Conservation (phyloP, 2,329 filamentous ascomycete species). For the Apiospora phragmitis region DNA sequence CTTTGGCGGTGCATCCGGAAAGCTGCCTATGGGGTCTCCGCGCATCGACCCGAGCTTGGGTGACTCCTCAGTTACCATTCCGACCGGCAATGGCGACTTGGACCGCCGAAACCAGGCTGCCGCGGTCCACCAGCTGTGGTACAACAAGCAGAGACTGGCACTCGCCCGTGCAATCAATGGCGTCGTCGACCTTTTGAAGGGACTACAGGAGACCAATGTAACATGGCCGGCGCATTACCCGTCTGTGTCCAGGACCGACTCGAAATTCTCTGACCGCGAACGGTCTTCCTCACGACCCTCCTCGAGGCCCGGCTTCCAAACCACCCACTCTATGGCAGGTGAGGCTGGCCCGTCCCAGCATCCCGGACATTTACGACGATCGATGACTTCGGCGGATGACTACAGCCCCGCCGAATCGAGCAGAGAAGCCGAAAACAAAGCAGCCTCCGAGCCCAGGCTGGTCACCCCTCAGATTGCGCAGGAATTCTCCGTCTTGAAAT, state of each 20-base stretch:
- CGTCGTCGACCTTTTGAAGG: constrained; percentile 80
- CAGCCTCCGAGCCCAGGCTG: constrained; percentile 71
- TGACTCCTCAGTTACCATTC: constrained; percentile 45
- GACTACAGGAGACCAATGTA: constrained; percentile 84
- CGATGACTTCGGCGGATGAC: constrained; percentile 70
- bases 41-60: constrained; percentile 46
- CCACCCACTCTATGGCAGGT: constrained; percentile 61
- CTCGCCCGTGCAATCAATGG: constrained; percentile 86
- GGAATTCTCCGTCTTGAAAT: constrained; percentile 92
- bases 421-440: constrained; percentile 62
- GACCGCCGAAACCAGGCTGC: constrained; percentile 72
- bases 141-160: constrained; percentile 86
- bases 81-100: constrained; percentile 50
- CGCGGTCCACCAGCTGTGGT: constrained; percentile 90
- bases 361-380: constrained; percentile 61
- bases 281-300: constrained; percentile 40
- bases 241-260: constrained; percentile 65
- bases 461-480: constrained; percentile 91
- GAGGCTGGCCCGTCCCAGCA: constrained; percentile 44
- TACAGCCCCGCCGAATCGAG: constrained; percentile 71
- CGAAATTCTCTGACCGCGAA: constrained; percentile 25
- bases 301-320: constrained; percentile 61
- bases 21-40: constrained; percentile 32
- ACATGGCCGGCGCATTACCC: constrained; percentile 96
- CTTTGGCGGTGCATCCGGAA: constrained; percentile 36